Evolutionary conservation across 192 early-diverging fungal genomes (phyloP), one percentile per base, ranked within the genome.

Genomic region (Geranomyces variabilis): DNA sequence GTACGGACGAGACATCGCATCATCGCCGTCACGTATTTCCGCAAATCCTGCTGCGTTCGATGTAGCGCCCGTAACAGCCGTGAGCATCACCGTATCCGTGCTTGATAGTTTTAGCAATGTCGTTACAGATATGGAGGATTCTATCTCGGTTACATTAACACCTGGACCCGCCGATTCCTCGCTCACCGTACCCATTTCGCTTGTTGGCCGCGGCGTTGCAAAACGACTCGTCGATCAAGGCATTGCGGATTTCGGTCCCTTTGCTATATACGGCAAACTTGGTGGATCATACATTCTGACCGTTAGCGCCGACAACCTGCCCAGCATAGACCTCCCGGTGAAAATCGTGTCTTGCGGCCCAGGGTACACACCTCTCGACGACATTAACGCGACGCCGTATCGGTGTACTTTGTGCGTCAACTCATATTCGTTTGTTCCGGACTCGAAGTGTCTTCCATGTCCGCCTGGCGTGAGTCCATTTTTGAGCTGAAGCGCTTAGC

Each of bases 371-470:
- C 44, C 44, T 10, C 62, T 43, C 45, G 67, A 31, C 19, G 51
- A 69, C 36, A 47, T 51, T 33, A 15, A 28, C 19, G 57, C 51
- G 13, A 58, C 19, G 31, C 67, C 67, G 12, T 69, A 69, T 26
- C 26, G 30, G 22, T 69, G 67, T 33, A 15, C 14, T 31, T 12
- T 57, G 30, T 69, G 67, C 34, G 19, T 31, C 17, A 33, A 58
- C 30, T 69, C 67, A 12, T 69, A 49, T 57, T 69, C 67, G 1
- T n/a, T 24, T n/a, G 36, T 69, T 14, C 67, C 67, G 31, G 55
- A 69, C 33, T 19, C 67, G 0, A 31, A 69, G 14, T 69, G 67
- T 33, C 30, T 69, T 14, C 67, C 67, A 15, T 69, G 67, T 58
- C 67, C 67, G 34, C 26, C 55, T 10, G 67, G 67, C n/a, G 67